Evolutionary conservation across 768 basidiomycete species (phyloP).

Genomic region (Kwoniella dendrophila): DNA sequence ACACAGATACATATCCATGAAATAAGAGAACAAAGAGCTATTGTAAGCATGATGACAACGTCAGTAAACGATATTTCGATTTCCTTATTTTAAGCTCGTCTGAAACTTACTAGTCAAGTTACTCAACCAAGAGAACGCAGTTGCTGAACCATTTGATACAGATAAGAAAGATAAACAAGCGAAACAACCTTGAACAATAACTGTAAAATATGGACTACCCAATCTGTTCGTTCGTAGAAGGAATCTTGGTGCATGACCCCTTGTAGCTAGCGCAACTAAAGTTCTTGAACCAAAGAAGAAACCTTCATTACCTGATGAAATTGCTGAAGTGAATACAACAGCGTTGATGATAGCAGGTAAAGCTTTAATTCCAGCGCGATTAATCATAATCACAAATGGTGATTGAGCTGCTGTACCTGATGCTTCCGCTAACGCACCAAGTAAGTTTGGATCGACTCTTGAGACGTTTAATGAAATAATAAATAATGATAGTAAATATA

Average conservation of each 20-base stretch:
- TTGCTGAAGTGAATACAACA: slow-evolving; percentile 46
- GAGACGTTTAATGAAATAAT: slow-evolving; percentile 73
- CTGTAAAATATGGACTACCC: slow-evolving; percentile 75
- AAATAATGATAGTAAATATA: slow-evolving; percentile 76
- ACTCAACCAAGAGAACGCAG: slow-evolving; percentile 67
- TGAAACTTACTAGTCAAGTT: no score
- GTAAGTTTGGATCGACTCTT: slow-evolving; percentile 59
- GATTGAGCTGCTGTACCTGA: slow-evolving; percentile 10
- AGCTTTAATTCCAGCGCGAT: slow-evolving; percentile 21
- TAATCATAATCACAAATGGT: slow-evolving; percentile 16
- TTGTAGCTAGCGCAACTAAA: slow-evolving; percentile 59
- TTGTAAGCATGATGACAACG: no score
- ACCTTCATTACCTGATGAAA: slow-evolving; percentile 32
- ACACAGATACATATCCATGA: no score
- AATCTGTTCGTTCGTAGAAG: slow-evolving; percentile 69
- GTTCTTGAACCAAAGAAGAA: slow-evolving; percentile 28
- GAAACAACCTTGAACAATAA: slow-evolving; percentile 69
- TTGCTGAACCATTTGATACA: slow-evolving; percentile 65
- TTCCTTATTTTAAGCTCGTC: no score
- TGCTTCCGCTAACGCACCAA: slow-evolving; percentile 3
- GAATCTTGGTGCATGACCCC: slow-evolving; percentile 78
- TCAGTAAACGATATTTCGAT: no score
- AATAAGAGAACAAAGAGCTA: no score
- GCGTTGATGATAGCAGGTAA: slow-evolving; percentile 54
- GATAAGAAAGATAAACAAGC: slow-evolving; percentile 71